Conservation (phyloP, 176 grass and related monocot genomes). For the Bonia amplexicaulis region DNA sequence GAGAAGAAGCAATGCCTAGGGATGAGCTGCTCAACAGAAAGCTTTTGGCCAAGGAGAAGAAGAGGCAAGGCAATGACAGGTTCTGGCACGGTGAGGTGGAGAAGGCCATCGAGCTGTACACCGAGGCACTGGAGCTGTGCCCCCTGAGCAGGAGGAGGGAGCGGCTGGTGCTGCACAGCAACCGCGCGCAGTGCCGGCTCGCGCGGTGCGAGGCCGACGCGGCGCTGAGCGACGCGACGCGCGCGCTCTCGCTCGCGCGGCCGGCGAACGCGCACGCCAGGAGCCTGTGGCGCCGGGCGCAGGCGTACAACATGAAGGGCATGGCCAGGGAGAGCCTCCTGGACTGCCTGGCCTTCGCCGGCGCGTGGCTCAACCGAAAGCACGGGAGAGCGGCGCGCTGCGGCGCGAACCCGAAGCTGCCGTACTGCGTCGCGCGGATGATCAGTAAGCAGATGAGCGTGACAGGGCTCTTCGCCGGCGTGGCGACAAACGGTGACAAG, state of each 20-base stretch:
- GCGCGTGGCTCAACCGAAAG: conserved; percentile 39
- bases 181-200: conserved; percentile 68
- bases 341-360: conserved; percentile 71
- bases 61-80: conserved; percentile 61
- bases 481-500: not conserved
- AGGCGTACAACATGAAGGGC: conserved; percentile 88
- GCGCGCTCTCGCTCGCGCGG: conserved; percentile 64
- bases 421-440: conserved; percentile 75
- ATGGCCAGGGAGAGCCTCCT: conserved; percentile 97
- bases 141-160: conserved; percentile 50
- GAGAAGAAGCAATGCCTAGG: conserved; percentile 40
- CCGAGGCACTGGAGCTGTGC: conserved; percentile 61
- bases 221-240: conserved; percentile 76
- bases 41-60: conserved; percentile 49
- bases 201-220: conserved; percentile 45
- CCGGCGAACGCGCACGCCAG: conserved; percentile 61
- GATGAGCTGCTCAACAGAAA: conserved; percentile 36
- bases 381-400: not conserved
- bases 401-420: conserved; percentile 43
- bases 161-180: conserved; percentile 74
- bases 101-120: conserved; percentile 48
- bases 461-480: conserved; percentile 54
- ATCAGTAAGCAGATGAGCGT: conserved; percentile 82
- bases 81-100: conserved; percentile 58
- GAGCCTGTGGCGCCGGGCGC: conserved; percentile 81